Evolutionary conservation across 352 stramenopile species (phyloP).

Genomic region (Phytophthora europaea): DNA sequence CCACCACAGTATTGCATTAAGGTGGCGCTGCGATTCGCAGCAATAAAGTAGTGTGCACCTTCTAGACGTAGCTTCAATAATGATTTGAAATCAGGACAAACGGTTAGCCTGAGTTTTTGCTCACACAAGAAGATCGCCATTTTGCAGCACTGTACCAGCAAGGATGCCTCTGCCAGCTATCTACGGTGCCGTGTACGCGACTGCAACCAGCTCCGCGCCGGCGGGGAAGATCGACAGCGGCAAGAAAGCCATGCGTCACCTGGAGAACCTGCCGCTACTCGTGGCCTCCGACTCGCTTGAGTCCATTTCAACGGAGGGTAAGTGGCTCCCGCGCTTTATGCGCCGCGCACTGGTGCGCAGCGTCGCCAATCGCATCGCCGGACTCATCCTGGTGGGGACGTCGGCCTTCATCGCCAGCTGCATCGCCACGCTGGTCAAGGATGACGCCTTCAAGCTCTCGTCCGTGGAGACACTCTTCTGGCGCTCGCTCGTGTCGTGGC

Average conservation of each 20-base stretch:
- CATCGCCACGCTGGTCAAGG: conserved; percentile 71
- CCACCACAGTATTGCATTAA: background rate
- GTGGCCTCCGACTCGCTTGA: conserved; percentile 39
- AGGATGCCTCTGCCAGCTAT: conserved; percentile 41
- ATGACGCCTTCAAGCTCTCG: conserved; percentile 55
- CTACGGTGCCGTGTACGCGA: conserved; percentile 40
- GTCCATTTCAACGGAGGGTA: conserved; percentile 32
- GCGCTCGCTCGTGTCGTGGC: conserved; percentile 61
- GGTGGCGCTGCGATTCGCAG: background rate
- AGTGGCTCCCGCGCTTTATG: conserved; percentile 46
- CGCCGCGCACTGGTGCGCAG: conserved; percentile 35
- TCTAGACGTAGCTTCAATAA: background rate
- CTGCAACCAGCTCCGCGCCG: conserved; percentile 26
- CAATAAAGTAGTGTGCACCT: background rate
- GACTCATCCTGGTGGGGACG: conserved; percentile 52
- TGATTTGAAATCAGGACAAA: conserved; percentile 32
- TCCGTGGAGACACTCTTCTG: conserved; percentile 78
- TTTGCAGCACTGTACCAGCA: background rate
- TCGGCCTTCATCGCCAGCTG: conserved; percentile 72
- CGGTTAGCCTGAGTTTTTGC: conserved; percentile 5
- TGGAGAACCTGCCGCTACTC: conserved; percentile 56
- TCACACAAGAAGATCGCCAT: conserved; percentile 24
- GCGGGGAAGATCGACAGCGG: conserved; percentile 41
- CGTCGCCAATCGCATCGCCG: conserved; percentile 41
- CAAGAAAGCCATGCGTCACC: conserved; percentile 50